Evolutionary conservation across 2,329 filamentous ascomycete genomes (phyloP).

Genomic region (Monilinia polystroma): DNA sequence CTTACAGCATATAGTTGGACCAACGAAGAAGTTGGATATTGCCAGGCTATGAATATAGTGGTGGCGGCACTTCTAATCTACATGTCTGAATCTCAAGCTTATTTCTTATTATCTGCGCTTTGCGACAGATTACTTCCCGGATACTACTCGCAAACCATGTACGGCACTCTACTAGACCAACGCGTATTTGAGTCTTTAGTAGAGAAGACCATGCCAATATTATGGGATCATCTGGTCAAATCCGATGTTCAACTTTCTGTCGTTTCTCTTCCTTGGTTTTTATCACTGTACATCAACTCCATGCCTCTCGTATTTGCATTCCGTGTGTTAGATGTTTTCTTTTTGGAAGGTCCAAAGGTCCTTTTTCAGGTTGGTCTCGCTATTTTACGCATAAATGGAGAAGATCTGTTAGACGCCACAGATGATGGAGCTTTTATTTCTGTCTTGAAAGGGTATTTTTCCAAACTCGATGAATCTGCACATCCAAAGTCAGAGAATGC

Average conservation of each 20-base stretch:
- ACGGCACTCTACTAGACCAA: constrained; percentile 93
- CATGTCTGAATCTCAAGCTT: constrained; percentile 94
- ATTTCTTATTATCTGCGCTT: constrained; percentile 86
- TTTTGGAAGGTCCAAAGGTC: constrained; percentile 95
- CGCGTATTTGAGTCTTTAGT: constrained; percentile 96
- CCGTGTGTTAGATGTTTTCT: constrained; percentile 94
- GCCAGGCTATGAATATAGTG: constrained; percentile 99
- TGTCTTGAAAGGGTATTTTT: constrained; percentile 91
- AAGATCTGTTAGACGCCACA: constrained; percentile 86
- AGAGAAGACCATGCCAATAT: constrained; percentile 97
- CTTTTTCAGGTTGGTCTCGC: constrained; percentile 95
- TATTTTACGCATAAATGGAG: constrained; percentile 95
- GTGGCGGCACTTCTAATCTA: constrained; percentile 98
- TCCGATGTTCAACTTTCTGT: constrained; percentile 96
- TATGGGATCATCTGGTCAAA: constrained; percentile 97
- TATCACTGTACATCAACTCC: constrained; percentile 98
- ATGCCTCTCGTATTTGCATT: constrained; percentile 99
- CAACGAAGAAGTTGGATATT: constrained; percentile 94
- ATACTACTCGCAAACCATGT: constrained; percentile 99
- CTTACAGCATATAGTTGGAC: constrained; percentile 98
- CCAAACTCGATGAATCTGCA: constrained; percentile 88
- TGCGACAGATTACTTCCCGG: constrained; percentile 92
- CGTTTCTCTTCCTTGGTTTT: constrained; percentile 95
- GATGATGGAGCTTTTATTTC: constrained; percentile 98
- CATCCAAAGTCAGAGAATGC: constrained; percentile 95